phyloP scores from a whole-genome alignment of 106 monocot genomes.

The Phalaenopsis aphrodite region DNA sequence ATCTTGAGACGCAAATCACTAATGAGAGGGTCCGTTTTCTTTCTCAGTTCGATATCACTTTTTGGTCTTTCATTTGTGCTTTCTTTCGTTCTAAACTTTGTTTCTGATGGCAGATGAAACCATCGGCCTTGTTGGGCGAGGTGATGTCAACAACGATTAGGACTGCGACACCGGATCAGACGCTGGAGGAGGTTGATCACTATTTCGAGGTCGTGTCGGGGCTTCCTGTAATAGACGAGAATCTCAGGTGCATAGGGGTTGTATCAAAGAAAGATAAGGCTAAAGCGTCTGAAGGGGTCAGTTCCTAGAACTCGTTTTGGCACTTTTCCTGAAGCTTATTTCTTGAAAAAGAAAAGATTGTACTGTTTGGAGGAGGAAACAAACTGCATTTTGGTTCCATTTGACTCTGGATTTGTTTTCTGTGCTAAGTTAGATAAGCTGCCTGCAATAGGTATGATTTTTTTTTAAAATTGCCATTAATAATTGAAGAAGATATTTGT shows the following conservation, averaged over 20 bases:
- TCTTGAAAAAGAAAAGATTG: not conserved
- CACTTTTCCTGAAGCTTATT: not conserved
- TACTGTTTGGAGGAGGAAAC: not conserved
- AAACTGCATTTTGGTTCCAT: not conserved
- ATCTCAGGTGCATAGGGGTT: slow-evolving; percentile 65
- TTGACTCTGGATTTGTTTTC: not conserved
- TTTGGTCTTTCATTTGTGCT: not conserved
- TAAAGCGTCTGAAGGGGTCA: slow-evolving; percentile 55
- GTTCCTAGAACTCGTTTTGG: slow-evolving; percentile 6
- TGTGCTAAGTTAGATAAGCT: not conserved
- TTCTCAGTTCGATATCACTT: not conserved
- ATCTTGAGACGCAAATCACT: slow-evolving; percentile 60
- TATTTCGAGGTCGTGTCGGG: slow-evolving; percentile 62
- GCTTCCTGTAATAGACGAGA: slow-evolving; percentile 61
- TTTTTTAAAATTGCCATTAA: no score
- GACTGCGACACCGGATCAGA: slow-evolving; percentile 52
- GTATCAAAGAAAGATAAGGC: slow-evolving; percentile 57
- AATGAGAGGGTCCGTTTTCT: slow-evolving; percentile 21
- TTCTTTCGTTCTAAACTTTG: not conserved
- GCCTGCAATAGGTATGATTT: not conserved
- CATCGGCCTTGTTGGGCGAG: slow-evolving; percentile 38
- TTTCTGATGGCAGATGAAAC: slow-evolving; percentile 25
- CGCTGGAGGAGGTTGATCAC: slow-evolving; percentile 54
- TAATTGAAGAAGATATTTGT: no score
- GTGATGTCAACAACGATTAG: slow-evolving; percentile 62